phyloP scores from a whole-genome alignment of 495 filamentous ascomycete species.

The Immersiella caudata region DNA sequence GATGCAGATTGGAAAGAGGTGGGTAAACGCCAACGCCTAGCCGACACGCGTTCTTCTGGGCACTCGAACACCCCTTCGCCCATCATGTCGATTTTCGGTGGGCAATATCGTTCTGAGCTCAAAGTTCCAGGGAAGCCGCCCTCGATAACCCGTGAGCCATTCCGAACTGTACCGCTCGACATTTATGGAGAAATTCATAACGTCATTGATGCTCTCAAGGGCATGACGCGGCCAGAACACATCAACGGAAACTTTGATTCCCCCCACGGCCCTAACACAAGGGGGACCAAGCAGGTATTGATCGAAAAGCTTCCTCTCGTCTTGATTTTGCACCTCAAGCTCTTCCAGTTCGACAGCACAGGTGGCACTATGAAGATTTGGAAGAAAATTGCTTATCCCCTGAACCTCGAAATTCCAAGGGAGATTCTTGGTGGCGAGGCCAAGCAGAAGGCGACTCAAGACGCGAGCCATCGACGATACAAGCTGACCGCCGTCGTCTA shows the following conservation, averaged over 20 bases:
- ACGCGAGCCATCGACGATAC: slow-evolving; percentile 72
- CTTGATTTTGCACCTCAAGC: slow-evolving; percentile 92
- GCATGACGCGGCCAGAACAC: slow-evolving; percentile 78
- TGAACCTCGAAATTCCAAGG: slow-evolving; percentile 90
- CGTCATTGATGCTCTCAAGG: slow-evolving; percentile 87
- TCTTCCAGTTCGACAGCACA: slow-evolving; percentile 92
- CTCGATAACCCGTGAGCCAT: slow-evolving; percentile 90
- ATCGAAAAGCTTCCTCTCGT: slow-evolving; percentile 93
- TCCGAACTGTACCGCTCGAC: slow-evolving; percentile 92
- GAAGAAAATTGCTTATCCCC: slow-evolving; percentile 95
- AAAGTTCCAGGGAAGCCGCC: slow-evolving; percentile 83
- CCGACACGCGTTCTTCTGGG: slow-evolving; percentile 86
- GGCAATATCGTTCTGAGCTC: slow-evolving; percentile 86
- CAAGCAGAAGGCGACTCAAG: slow-evolving; percentile 61
- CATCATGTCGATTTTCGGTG: slow-evolving; percentile 92
- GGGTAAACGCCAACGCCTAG: slow-evolving; percentile 84
- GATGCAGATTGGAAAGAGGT: slow-evolving; percentile 82
- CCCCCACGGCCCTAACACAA: slow-evolving; percentile 71
- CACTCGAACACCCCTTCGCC: slow-evolving; percentile 72
- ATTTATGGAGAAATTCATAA: slow-evolving; percentile 86
- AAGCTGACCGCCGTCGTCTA: slow-evolving; percentile 90
- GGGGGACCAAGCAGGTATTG: slow-evolving; percentile 89
- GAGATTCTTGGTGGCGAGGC: slow-evolving; percentile 78
- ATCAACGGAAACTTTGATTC: slow-evolving; percentile 88
- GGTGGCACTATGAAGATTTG: slow-evolving; percentile 96